Evolutionary conservation across 805 yeast genomes (phyloP).

Genomic region (Hanseniaspora valbyensis): DNA sequence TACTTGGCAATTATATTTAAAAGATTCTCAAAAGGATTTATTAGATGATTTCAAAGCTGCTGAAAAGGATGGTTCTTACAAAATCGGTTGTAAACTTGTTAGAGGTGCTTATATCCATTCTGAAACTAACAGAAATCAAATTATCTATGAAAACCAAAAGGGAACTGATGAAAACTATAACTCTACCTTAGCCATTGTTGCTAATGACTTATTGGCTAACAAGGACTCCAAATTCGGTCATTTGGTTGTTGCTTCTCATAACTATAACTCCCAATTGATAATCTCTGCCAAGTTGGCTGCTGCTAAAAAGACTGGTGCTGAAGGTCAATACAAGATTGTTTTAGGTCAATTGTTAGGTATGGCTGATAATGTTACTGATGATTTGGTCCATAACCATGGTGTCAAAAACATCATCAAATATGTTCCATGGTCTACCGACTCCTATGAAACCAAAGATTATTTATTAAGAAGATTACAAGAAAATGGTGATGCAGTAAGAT

Average conservation of each 20-base stretch:
- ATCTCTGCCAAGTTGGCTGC: slow-evolving; percentile 48
- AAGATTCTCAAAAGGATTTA: slow-evolving; percentile 54
- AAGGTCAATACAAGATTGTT: slow-evolving; percentile 49
- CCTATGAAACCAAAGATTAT: slow-evolving; percentile 83
- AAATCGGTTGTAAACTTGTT: slow-evolving; percentile 77
- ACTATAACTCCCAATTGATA: slow-evolving; percentile 60
- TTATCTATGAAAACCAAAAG: slow-evolving; percentile 63
- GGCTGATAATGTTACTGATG: slow-evolving; percentile 83
- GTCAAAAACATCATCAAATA: slow-evolving; percentile 77
- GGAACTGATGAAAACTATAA: slow-evolving; percentile 75
- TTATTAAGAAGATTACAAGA: slow-evolving; percentile 83
- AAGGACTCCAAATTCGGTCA: slow-evolving; percentile 51
- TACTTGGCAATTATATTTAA: slow-evolving; percentile 84
- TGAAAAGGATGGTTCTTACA: slow-evolving; percentile 40
- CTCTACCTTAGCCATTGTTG: slow-evolving; percentile 50
- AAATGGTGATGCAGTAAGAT: slow-evolving; percentile 87
- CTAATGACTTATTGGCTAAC: slow-evolving; percentile 44
- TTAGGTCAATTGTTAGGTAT: slow-evolving; percentile 88
- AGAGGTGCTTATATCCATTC: slow-evolving; percentile 94
- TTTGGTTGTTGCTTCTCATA: slow-evolving; percentile 85
- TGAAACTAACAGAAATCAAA: slow-evolving; percentile 55
- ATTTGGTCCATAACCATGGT: slow-evolving; percentile 52
- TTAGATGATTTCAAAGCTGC: slow-evolving; percentile 58
- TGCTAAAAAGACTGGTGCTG: neutral
- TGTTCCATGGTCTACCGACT: slow-evolving; percentile 92